Evolutionary conservation across 768 basidiomycete genomes (phyloP).

Genomic region (Coprinopsis strossmayeri): DNA sequence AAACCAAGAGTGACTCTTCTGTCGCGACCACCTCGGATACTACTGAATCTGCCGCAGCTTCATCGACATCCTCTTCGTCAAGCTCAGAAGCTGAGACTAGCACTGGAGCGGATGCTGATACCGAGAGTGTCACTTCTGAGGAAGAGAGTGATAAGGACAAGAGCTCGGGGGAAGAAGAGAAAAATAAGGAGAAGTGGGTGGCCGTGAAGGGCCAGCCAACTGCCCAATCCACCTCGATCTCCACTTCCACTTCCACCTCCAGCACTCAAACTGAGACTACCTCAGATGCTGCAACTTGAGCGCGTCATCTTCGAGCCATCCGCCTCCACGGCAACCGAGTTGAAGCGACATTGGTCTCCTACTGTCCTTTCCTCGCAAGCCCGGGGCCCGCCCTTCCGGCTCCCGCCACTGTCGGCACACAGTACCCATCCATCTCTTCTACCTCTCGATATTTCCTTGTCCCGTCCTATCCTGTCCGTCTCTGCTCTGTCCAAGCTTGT

Average conservation of each 20-base stretch:
- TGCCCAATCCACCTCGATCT: slow-evolving; percentile 4
- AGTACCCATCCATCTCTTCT: background rate
- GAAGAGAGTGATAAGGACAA: slow-evolving; percentile 50
- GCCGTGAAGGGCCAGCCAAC: slow-evolving; percentile 52
- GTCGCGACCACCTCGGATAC: slow-evolving; percentile 23
- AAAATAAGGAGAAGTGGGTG: slow-evolving; percentile 68
- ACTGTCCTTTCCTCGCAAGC: background rate
- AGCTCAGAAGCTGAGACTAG: slow-evolving; percentile 56
- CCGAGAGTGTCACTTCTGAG: slow-evolving; percentile 70
- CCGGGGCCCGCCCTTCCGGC: too few species aligned
- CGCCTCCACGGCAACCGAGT: background rate
- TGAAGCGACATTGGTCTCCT: background rate
- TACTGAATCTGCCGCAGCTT: slow-evolving; percentile 9
- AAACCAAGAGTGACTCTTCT: slow-evolving; percentile 39
- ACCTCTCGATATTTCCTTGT: background rate
- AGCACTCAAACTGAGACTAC: slow-evolving; percentile 13
- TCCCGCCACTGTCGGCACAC: background rate
- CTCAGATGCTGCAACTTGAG: slow-evolving; percentile 14
- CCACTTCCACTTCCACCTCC: slow-evolving; percentile 10
- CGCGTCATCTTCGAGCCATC: background rate
- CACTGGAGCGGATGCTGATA: slow-evolving; percentile 64
- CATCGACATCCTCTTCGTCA: slow-evolving; percentile 35
- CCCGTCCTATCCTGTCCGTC: background rate
- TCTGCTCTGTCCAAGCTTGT: background rate
- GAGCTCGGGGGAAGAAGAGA: slow-evolving; percentile 24